Evolutionary conservation across 345 rosid species (phyloP).

Genomic region (Eucalyptus grandis): DNA sequence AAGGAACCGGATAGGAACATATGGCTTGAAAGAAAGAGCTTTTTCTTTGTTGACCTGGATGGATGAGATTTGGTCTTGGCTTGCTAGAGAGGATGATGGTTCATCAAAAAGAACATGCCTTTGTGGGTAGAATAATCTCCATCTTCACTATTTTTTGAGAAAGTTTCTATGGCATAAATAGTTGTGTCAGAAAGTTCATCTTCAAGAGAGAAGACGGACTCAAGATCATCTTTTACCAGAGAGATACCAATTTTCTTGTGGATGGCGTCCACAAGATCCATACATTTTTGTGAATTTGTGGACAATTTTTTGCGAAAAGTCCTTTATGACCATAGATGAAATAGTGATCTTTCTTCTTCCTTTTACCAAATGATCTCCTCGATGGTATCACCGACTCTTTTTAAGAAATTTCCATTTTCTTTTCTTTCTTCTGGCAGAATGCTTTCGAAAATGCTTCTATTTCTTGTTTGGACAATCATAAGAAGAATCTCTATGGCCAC

Average conservation of each 20-base stretch:
- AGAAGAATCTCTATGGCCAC: neutral
- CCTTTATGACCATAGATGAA: neutral
- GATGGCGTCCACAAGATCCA: neutral
- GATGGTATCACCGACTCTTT: neutral
- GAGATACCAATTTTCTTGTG: neutral
- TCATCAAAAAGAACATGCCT: neutral
- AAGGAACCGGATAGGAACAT: accelerated
- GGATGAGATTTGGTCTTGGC: too few species aligned
- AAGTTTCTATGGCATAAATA: neutral
- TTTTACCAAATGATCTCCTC: neutral
- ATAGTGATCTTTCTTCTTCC: neutral
- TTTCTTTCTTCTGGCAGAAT: neutral
- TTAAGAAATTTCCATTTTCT: neutral
- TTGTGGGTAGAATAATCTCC: too few species aligned
- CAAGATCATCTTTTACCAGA: neutral
- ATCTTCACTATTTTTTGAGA: neutral
- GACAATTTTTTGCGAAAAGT: neutral
- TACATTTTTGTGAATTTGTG: neutral
- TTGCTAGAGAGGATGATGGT: neutral
- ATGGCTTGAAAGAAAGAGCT: neutral
- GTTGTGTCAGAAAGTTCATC: neutral
- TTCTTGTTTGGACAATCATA: neutral
- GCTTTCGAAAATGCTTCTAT: neutral
- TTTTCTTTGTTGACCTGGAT: neutral
- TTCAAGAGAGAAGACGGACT: neutral